Evolutionary conservation across 139 green algal species (phyloP).

Genomic region (Edaphochlamys debaryana): DNA sequence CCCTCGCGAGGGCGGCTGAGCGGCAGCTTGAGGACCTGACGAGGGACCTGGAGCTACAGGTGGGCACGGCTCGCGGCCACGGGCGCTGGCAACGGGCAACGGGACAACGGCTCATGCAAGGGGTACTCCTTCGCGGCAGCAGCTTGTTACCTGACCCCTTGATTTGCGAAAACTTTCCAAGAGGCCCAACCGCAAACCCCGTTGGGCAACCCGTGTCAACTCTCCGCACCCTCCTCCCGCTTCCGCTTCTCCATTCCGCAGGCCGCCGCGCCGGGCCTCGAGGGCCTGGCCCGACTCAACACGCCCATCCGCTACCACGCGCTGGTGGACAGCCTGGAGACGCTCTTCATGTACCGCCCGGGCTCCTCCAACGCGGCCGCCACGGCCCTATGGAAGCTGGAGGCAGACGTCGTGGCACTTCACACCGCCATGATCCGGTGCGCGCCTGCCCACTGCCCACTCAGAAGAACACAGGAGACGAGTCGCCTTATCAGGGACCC

Average conservation of each 20-base stretch:
- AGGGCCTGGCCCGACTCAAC: slow-evolving; percentile 8
- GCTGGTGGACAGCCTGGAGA: slow-evolving; percentile 33
- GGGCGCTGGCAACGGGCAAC: too few relatives aligned
- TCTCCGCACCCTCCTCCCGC: not conserved
- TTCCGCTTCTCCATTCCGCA: not conserved
- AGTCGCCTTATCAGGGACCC: too few relatives aligned
- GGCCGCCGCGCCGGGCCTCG: slow-evolving; percentile 40
- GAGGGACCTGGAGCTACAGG: slow-evolving; percentile 44
- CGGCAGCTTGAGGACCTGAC: slow-evolving; percentile 3
- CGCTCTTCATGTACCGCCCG: slow-evolving; percentile 40
- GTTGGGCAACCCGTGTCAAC: too few relatives aligned
- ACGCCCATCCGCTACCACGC: slow-evolving; percentile 30
- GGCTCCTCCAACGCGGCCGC: slow-evolving; percentile 23
- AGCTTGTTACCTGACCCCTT: too few relatives aligned
- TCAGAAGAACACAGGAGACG: too few relatives aligned
- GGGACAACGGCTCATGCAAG: too few relatives aligned
- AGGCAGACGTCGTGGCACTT: slow-evolving; percentile 4
- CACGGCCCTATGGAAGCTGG: slow-evolving; percentile 32
- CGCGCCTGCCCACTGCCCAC: too few relatives aligned
- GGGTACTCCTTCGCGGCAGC: too few relatives aligned
- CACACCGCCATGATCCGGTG: not conserved
- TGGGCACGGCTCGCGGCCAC: too few relatives aligned
- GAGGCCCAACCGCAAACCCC: too few relatives aligned
- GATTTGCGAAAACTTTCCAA: too few relatives aligned
- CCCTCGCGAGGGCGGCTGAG: slow-evolving; percentile 12